Evolutionary conservation across 345 rosid species (phyloP), one percentile per base, ranked within the genome.

Genomic region (Clausena lansium): DNA sequence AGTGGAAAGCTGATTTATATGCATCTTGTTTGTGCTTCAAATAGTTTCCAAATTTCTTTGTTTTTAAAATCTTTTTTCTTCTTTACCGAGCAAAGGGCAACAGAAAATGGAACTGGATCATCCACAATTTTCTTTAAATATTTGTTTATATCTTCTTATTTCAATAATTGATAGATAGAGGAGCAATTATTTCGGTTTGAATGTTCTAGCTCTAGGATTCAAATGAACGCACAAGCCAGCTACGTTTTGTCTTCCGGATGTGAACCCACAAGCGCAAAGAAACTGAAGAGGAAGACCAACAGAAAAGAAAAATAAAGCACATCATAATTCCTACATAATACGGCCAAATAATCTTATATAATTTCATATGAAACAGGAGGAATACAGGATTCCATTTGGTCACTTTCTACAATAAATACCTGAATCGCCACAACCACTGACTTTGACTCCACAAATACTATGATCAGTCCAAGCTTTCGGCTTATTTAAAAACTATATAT

Each of bases 381-480:
- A 68, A 67, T 5, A 28, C 73, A 19, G 41, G 8, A 28, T 68
- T 25, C 62, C 59, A 27, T 59, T 39, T 77, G 74, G 58, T 77
- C 80, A 59, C 67, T 77, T 45, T 59, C 67, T 59, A 57, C 73
- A 27, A 4, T 32, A 63, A 64, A 9, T 30, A 50, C 27, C 47
- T 33, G 33, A 41, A 63, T 14, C 77, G 50, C 50, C 69, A 39
- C 78, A 41, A 20, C 78, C 39, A 47, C 33, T 30, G 45, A 20
- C 69, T 5, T 50, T 30, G 33, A 20, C 78, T 63, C 45, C 78
- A 30, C 45, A 47, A 7, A 3, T 24, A 32, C 60, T 33, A 22
- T n/a, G 69, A 30, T 64, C 55, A 75, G 47, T 62, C 28, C 68
- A 19, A 74, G 58, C 68, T 39, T 61, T 61, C 28, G 68, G 68